Evolutionary conservation across 768 basidiomycete species (phyloP), one percentile per base, ranked within the genome.

Genomic region (Serendipita indica): DNA sequence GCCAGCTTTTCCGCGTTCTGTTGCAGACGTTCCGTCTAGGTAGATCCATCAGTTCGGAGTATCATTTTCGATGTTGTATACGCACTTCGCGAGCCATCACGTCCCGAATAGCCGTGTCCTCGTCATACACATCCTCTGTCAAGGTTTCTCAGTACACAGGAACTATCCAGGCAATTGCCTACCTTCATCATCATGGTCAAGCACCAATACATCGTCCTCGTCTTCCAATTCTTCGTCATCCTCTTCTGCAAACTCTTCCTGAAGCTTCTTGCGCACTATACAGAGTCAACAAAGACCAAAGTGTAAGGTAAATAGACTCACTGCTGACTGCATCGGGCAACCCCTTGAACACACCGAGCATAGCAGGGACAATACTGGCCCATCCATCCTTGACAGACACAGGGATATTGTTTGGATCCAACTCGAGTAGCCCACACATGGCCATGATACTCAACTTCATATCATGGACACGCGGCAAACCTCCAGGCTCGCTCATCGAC

Each of bases 381-480:
- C 88, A 91, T 10, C 83, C 85, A 3, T 81, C 80, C 60, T 77
- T 75, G 62, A 89, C 69, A 16, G 70, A 68, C 39, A 75, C 75
- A 2, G 85, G 87, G 33, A 88, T 75, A 49, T 66, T 67, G 6
- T 68, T 67, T 1, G 78, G 76, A 12, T 81, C 74, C 69, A 89
- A 72, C 70, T 90, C 87, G 66, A 94, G 72, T 60, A 92, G 70
- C 43, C 82, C 80, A 62, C 83, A 86, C 59, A 93, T 68, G 7
- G 89, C 81, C 60, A 87, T 67, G 59, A 92, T 79, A 63, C 79
- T 80, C 60, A 93, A 72, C 70, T 85, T 89, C 77, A 91, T 90
- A 71, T 93, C 89, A 67, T 94, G 89, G 41, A 94, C 89, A 18
- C 89, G 80, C 12, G 88, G 86, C 33, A 91, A 76, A 54, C 71